These are phyloP conservation scores for Diutina ranongensis DNA, from an alignment of 1,139 yeast genomes.

Conservation along the genomic window DNA sequence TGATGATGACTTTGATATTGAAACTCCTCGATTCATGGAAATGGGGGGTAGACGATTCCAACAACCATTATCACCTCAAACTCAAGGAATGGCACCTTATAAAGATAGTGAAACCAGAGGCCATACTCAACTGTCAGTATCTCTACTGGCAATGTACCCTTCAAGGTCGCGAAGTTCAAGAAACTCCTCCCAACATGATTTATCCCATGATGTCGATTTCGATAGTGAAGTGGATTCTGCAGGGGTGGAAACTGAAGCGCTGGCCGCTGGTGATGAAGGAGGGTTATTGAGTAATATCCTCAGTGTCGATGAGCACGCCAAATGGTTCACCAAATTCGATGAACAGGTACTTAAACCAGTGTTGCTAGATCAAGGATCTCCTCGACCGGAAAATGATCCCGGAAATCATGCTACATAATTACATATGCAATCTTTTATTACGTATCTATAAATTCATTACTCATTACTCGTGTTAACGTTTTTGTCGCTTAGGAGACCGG, in stretches of 20 bases:
- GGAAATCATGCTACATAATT: neutral
- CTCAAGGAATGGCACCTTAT: neutral
- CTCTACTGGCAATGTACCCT: slow-evolving; percentile 1
- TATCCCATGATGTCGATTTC: neutral
- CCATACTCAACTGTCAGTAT: slow-evolving; percentile 1
- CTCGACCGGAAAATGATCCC: slow-evolving; percentile 12
- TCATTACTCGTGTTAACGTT: no score
- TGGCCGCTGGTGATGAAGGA: slow-evolving; percentile 12
- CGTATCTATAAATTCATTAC: no score
- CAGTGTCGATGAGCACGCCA: slow-evolving; percentile 66
- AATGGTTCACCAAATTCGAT: slow-evolving; percentile 90
- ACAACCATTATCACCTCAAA: neutral
- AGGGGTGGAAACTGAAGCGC: slow-evolving; percentile 23
- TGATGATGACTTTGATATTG: slow-evolving; percentile 94
- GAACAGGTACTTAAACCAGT: slow-evolving; percentile 96
- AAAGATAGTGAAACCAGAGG: neutral
- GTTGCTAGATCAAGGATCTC: slow-evolving; percentile 40
- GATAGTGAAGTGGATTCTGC: neutral
- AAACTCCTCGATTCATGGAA: slow-evolving; percentile 43
- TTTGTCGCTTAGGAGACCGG: neutral
- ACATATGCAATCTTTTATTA: no score
- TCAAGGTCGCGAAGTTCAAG: slow-evolving; percentile 3
- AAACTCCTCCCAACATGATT: neutral
- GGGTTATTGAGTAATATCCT: slow-evolving; percentile 33
- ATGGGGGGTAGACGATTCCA: neutral